phyloP scores from a whole-genome alignment of 202 grass and related monocot genomes.

The Saccharum hybrid region DNA sequence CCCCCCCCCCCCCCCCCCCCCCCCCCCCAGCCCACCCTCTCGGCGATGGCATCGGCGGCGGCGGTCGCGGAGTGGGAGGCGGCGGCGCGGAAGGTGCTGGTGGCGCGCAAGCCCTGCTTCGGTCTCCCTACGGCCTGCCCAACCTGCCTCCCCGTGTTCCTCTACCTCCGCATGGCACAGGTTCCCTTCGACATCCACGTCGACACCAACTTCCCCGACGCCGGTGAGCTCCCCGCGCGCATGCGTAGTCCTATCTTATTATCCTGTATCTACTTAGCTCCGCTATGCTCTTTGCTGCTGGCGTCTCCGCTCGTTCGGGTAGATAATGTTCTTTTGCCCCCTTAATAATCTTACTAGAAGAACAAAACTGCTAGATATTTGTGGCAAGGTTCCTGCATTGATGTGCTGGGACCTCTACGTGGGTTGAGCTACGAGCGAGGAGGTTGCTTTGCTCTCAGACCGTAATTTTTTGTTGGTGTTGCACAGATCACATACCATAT shows the following conservation, averaged over 20 bases:
- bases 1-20: no score
- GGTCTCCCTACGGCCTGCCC: constrained; percentile 89
- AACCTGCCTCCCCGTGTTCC: constrained; percentile 73
- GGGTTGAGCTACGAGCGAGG: neutral
- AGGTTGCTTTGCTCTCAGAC: constrained; percentile 35
- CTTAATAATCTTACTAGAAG: neutral
- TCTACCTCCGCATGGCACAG: constrained; percentile 85
- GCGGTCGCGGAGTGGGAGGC: constrained; percentile 47
- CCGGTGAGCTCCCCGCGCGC: constrained; percentile 50
- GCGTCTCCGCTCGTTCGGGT: neutral
- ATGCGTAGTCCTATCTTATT: neutral
- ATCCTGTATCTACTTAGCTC: neutral
- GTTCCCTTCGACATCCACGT: constrained; percentile 74
- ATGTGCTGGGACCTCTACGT: neutral
- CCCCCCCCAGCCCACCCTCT: neutral
- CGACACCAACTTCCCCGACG: constrained; percentile 73
- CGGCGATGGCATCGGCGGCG: constrained; percentile 85
- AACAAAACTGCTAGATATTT: neutral
- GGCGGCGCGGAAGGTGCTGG: constrained; percentile 58
- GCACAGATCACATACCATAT: constrained; percentile 95
- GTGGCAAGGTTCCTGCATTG: constrained; percentile 2
- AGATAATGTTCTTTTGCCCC: neutral
- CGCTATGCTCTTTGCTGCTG: neutral
- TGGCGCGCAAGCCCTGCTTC: constrained; percentile 75
- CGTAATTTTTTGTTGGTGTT: constrained; percentile 35